phyloP scores from a whole-genome alignment of 352 stramenopile species.

The Aphanomyces astaci region DNA sequence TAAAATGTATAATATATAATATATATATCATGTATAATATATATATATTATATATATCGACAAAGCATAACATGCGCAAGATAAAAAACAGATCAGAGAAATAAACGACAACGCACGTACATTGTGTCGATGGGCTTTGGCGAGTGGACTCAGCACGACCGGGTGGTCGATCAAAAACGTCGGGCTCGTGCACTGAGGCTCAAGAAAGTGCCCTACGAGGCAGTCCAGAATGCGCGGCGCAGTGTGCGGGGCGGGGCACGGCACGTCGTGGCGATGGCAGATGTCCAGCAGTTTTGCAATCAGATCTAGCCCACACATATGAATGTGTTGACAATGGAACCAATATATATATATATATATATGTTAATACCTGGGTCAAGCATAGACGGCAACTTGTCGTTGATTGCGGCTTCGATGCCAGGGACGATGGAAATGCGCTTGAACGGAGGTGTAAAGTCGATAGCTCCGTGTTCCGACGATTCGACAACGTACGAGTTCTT shows the following conservation, averaged over 20 bases:
- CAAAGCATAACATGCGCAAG: too few relatives aligned
- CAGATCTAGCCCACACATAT: too few relatives aligned
- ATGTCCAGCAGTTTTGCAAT: slow-evolving; percentile 75
- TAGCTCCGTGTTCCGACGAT: slow-evolving; percentile 84
- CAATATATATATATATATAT: not conserved
- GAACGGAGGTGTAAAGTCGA: slow-evolving; percentile 98
- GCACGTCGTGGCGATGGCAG: slow-evolving; percentile 81
- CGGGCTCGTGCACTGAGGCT: slow-evolving; percentile 88
- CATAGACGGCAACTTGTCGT: slow-evolving; percentile 56
- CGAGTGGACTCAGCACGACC: slow-evolving; percentile 94
- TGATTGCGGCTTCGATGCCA: slow-evolving; percentile 89
- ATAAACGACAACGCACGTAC: slow-evolving; percentile 11
- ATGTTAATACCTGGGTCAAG: slow-evolving; percentile 40
- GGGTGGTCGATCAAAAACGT: slow-evolving; percentile 99
- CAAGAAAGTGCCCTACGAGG: slow-evolving; percentile 96
- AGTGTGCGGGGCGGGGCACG: slow-evolving; percentile 91
- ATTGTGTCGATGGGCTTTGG: slow-evolving; percentile 91
- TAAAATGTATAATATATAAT: too few relatives aligned
- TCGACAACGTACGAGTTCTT: slow-evolving; percentile 95
- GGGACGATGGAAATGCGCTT: slow-evolving; percentile 95
- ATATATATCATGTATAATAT: too few relatives aligned
- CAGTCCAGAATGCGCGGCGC: slow-evolving; percentile 95
- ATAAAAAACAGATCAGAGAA: too few relatives aligned
- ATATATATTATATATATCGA: too few relatives aligned
- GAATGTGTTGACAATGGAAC: not conserved